Base-by-base conservation (phyloP, 140 eudicot species). In the Cichorium intybus region DNA sequence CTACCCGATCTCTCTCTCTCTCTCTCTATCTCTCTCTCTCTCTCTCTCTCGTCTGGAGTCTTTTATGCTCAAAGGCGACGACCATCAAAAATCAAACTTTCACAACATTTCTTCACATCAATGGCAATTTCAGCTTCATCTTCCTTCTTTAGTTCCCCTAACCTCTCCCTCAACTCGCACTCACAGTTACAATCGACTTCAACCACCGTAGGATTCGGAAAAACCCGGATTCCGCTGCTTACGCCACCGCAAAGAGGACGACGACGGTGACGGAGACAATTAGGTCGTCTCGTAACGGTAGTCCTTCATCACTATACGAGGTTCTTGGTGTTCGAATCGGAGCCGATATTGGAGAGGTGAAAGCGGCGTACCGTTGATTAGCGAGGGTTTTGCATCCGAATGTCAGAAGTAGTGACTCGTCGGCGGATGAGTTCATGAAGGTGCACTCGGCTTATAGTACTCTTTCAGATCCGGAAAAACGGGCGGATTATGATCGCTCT, bases 301-400 rank as follows among this genome's bases (percentile, higher is more conserved):
- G 27, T 18, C 53, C 72, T 56, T 74, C 87, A 1, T 79, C 97
- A 7, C 62, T 83, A 10, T 89, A 89, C 78, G 84, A 89, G 0
- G 75, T 89, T 17, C 72, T 89, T 3, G 95, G 95, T 6, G 57
- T 89, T 31, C 83, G 47, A 53, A 59, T 76, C 16, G 83, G 87
- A 9, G 97, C 97, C 8, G 70, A 85, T 46, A 11, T 45, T 33
- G 74, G 57, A 6, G 95, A 89, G 66, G 80, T 89, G 50, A 89
- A 89, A 51, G 37, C 86, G 27, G 95, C 95, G 2, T 89, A 89
- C 69, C 53, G 95, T 4, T 81, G 39, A 22, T 56, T 89, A 9
- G 97, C 97, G 4, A 82, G 94, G 17, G 78, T 71, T 9, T 52
- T 76, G 60, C 97, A 90, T 57, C 97, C 97, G 0, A 96, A 90